Conservation (phyloP, 306 rosid species). For the Citrullus colocynthis region DNA sequence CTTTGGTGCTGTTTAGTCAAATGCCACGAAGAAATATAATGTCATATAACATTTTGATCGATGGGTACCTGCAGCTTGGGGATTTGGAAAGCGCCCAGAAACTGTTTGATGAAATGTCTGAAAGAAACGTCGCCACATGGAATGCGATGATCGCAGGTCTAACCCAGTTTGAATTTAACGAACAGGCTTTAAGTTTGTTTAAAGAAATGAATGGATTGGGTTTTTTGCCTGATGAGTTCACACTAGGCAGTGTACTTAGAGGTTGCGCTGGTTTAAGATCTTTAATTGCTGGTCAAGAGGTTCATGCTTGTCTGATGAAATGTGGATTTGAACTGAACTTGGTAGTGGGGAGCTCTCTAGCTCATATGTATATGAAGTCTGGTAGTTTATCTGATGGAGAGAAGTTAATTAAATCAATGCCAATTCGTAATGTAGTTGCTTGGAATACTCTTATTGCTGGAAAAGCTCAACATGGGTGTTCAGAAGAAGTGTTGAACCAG, state of each 20-base stretch:
- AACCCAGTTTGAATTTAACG: conserved; percentile 51
- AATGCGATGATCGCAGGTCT: conserved; percentile 72
- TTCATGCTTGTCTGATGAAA: conserved; percentile 63
- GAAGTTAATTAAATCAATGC: conserved; percentile 49
- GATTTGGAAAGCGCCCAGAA: conserved; percentile 39
- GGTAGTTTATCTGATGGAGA: conserved; percentile 67
- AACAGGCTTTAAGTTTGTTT: conserved; percentile 43
- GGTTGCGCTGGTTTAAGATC: conserved; percentile 73
- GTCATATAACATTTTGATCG: conserved; percentile 82
- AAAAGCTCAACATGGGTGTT: conserved; percentile 54
- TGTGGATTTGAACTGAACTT: conserved; percentile 57
- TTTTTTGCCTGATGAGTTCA: conserved; percentile 61
- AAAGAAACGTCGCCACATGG: conserved; percentile 72
- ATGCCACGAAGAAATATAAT: conserved; percentile 52
- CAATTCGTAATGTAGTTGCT: conserved; percentile 57
- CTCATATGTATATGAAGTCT: conserved; percentile 88
- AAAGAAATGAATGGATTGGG: conserved; percentile 45
- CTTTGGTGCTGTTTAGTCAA: conserved; percentile 35
- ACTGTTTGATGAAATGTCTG: conserved; percentile 72
- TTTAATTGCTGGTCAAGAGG: conserved; percentile 40
- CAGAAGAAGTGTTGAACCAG: conserved; percentile 50
- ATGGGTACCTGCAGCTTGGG: conserved; percentile 36
- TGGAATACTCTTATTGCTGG: conserved; percentile 96
- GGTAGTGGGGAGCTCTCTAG: conserved; percentile 75
- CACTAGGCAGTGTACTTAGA: conserved; percentile 73